Evolutionary conservation across 2,329 filamentous ascomycete species (phyloP).

Genomic region (Penicillium polonicum): DNA sequence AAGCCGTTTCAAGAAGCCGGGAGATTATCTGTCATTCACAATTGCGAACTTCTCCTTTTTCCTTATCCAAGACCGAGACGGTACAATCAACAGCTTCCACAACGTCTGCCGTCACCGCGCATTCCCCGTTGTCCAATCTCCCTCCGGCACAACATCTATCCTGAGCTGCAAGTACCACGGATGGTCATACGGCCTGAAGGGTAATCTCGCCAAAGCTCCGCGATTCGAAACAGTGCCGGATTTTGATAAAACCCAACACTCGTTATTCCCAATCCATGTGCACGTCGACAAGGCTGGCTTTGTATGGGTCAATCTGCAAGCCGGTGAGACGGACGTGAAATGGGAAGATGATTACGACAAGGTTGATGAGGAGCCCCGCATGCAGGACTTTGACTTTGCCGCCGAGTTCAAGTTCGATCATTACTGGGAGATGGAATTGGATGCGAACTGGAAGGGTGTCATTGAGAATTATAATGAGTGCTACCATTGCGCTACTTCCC

Average conservation of each 20-base stretch:
- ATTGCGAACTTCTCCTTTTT: conserved; percentile 19
- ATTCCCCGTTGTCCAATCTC: conserved; percentile 17
- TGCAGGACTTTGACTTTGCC: conserved; percentile 26
- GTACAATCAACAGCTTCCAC: conserved; percentile 23
- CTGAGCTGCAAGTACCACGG: conserved; percentile 28
- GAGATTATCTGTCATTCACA: conserved; percentile 22
- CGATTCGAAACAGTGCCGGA: conserved; percentile 22
- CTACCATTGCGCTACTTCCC: conserved; percentile 28
- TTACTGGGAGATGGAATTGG: conserved; percentile 26
- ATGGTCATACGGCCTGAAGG: conserved; percentile 28
- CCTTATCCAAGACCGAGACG: conserved; percentile 15
- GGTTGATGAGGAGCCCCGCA: conserved; percentile 22
- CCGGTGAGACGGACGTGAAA: conserved; percentile 17
- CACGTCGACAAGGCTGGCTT: conserved; percentile 25
- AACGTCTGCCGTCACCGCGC: conserved; percentile 29
- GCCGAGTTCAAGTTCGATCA: conserved; percentile 26
- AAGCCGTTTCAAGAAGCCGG: conserved; percentile 22
- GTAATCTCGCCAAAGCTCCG: conserved; percentile 27
- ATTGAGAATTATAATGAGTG: conserved; percentile 31
- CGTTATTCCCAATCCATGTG: conserved; percentile 21
- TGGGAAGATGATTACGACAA: conserved; percentile 22
- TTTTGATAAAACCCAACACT: conserved; percentile 21
- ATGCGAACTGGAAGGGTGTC: conserved; percentile 27
- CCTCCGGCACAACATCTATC: conserved; percentile 18
- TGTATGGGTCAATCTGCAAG: conserved; percentile 27